Base-by-base conservation (phyloP, 257 asterid genomes). In the Nicotiana benthamiana region DNA sequence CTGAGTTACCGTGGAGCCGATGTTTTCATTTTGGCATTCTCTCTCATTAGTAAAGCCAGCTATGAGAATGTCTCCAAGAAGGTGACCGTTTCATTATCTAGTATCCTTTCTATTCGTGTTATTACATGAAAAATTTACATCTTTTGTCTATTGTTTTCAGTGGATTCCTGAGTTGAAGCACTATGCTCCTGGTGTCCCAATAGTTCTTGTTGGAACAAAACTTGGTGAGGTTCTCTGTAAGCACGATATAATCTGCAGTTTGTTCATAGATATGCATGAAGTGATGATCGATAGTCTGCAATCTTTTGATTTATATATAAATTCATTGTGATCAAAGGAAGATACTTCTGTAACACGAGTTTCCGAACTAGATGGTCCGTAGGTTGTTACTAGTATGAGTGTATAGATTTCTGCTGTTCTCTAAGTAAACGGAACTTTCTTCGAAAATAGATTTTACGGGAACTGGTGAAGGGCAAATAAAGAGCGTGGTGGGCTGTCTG, bases 81-180 rank as follows among this genome's bases (percentile, higher is more conserved):
- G 85, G 87, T 84, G 43, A 27, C 20, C 5, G 8, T 53, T 80
- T 12, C 4, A 51, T 52, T 28, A 24, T 48, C n/a, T 64, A 40
- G 62, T 43, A 16, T 6, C 30, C 4, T 36, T 48, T 26, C 61
- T 8, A 24, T 74, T 52, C 32, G 5, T 67, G 67, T 75, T 20
- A 26, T 27, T 34, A 48, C 30, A 53, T 67, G 59, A 16, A 40
- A 53, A 59, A 18, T 18, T 75, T 59, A n/a, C 77, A 24, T 34
- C 75, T 34, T 79, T 43, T 16, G 12, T 30, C 75, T 53, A 40
- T 74, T 80, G 6, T 77, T 51, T n/a, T 27, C 85, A 84, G 87
- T 84, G 87, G 87, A 81, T 81, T 75, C 87, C 87, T n/a, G 87
- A 84, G 68, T 76, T 84, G 87, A 84, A 79, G 75, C 87, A 84